Conservation (phyloP, 1,139 yeast species). For the Yamadazyma atmosphaerica region DNA sequence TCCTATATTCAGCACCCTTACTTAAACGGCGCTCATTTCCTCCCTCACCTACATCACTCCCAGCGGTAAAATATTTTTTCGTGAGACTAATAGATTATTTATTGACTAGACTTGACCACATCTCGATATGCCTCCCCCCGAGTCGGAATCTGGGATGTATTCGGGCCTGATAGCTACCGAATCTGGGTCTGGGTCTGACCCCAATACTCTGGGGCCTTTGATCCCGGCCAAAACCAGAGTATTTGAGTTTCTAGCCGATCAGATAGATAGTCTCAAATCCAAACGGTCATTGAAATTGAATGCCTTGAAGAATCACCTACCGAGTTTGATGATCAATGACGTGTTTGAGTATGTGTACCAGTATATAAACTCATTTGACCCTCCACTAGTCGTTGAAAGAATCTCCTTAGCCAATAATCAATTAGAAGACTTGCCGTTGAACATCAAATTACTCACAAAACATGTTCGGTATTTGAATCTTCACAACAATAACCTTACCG, state of each 20-base stretch:
- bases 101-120: too few species aligned
- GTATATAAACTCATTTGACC: slow-evolving; percentile 24
- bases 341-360: slow-evolving; percentile 28
- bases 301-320: slow-evolving; percentile 11
- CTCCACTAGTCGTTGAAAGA: slow-evolving; percentile 48
- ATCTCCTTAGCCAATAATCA: slow-evolving; percentile 55
- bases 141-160: not conserved
- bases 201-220: too few species aligned
- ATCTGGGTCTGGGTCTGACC: too few species aligned
- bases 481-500: slow-evolving; percentile 56
- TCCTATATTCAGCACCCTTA: too few species aligned
- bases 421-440: slow-evolving; percentile 48
- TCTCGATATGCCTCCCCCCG: not conserved
- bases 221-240: slow-evolving; percentile 9
- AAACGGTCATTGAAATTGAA: slow-evolving; percentile 25
- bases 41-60: too few species aligned
- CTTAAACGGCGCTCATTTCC: too few species aligned
- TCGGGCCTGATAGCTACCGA: too few species aligned
- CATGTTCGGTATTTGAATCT: slow-evolving; percentile 63
- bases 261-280: slow-evolving; percentile 23
- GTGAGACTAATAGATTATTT: too few species aligned
- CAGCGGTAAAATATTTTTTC: not conserved
- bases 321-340: slow-evolving; percentile 17
- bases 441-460: slow-evolving; percentile 43
- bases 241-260: slow-evolving; percentile 24